These are phyloP conservation scores for Pterocarpus santalinus DNA, from an alignment of 306 rosid species.

Conservation along the genomic window DNA sequence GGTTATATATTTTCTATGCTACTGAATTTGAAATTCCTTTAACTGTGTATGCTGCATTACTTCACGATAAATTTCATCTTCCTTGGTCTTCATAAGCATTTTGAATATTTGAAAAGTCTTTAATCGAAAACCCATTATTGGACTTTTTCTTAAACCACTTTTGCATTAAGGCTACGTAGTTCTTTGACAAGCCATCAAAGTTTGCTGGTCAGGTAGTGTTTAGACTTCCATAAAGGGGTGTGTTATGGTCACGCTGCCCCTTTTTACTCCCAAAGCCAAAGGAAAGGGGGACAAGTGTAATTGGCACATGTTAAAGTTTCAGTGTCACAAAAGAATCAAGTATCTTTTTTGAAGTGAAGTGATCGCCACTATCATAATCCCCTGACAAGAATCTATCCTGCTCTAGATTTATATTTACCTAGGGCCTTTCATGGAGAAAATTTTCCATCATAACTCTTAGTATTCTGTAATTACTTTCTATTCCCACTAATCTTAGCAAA, in stretches of 20 bases:
- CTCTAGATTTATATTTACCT: not conserved
- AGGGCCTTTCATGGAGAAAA: not conserved
- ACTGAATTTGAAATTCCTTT: not conserved
- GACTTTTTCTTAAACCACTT: not conserved
- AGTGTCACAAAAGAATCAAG: not conserved
- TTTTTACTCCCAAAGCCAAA: slow-evolving; percentile 3
- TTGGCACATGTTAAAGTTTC: slow-evolving; percentile 1
- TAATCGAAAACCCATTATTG: not conserved
- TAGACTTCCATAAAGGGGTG: not conserved
- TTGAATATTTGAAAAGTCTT: not conserved
- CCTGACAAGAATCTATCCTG: not conserved
- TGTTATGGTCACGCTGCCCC: slow-evolving; percentile 10
- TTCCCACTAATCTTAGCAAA: not conserved
- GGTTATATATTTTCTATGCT: not conserved
- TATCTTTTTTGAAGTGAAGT: slow-evolving; percentile 16
- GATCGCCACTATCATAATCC: not conserved
- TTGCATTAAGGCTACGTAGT: not conserved
- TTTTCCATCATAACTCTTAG: not conserved
- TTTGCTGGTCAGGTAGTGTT: too few relatives aligned
- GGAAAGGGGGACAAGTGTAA: not conserved
- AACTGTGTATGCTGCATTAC: not conserved
- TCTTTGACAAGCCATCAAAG: not conserved
- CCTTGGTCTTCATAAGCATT: not conserved
- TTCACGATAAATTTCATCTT: slow-evolving; percentile 2
- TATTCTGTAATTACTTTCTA: slow-evolving; percentile 6